phyloP scores from a whole-genome alignment of 352 stramenopile genomes.

The Halophytophthora polymorphica region DNA sequence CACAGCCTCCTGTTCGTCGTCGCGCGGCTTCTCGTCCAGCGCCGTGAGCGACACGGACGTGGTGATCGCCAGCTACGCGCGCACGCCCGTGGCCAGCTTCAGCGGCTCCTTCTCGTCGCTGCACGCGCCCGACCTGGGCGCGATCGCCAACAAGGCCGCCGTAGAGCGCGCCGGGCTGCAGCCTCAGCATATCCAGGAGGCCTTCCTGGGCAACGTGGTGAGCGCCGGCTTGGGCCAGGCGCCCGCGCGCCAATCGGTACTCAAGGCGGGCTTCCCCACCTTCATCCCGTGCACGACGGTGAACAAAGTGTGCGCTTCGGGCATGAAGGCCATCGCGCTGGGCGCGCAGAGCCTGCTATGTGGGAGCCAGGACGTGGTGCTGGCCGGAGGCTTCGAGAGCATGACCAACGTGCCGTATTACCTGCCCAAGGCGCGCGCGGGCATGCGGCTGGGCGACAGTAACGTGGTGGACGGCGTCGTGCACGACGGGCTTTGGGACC shows the following conservation, averaged over 20 bases:
- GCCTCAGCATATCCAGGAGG: conserved; percentile 91
- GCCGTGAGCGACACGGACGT: conserved; percentile 73
- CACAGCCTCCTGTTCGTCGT: conserved; percentile 11
- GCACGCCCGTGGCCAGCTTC: conserved; percentile 97
- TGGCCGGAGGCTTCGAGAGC: conserved; percentile 96
- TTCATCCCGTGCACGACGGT: conserved; percentile 96
- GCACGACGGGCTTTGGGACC: conserved; percentile 96
- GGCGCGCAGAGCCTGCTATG: conserved; percentile 88
- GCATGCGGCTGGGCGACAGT: conserved; percentile 91
- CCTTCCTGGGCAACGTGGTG: conserved; percentile 97
- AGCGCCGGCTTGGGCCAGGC: conserved; percentile 95
- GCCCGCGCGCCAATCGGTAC: conserved; percentile 91
- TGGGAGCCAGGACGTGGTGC: conserved; percentile 82
- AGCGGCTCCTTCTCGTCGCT: conserved; percentile 89
- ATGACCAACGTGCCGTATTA: conserved; percentile 99
- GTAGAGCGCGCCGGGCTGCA: conserved; percentile 72
- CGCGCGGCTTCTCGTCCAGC: conserved; percentile 68
- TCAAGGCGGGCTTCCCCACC: conserved; percentile 89
- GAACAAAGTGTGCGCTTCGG: conserved; percentile 98
- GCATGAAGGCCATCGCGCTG: conserved; percentile 91
- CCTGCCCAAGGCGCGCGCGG: conserved; percentile 88
- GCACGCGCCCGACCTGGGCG: conserved; percentile 89
- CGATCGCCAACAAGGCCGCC: conserved; percentile 88
- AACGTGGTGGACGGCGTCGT: conserved; percentile 90
- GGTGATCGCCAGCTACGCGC: conserved; percentile 94